Percentiles rank a stretch among this genome's conserved stretches.
Evolutionary conservation across 345 rosid genomes (phyloP).

Genomic region (Brassica incana): DNA sequence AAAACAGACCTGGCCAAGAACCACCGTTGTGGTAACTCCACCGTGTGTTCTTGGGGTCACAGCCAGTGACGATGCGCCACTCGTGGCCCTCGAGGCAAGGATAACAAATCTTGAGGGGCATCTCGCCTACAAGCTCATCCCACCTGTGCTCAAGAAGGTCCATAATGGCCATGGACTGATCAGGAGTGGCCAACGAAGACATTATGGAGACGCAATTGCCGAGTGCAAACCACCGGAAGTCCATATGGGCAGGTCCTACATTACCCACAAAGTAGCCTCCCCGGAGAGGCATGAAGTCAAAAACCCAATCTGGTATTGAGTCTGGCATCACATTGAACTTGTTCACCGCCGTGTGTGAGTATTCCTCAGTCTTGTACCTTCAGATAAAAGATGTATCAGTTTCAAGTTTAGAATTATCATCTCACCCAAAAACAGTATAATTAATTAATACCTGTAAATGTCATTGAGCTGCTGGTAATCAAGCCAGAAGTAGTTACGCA

Average conservation of each 20-base stretch:
- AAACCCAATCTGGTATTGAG: slow-evolving; percentile 66
- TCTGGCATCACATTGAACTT: slow-evolving; percentile 66
- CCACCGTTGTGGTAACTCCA: slow-evolving; percentile 76
- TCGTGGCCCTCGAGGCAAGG: slow-evolving; percentile 65
- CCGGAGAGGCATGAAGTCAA: slow-evolving; percentile 63
- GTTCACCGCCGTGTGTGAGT: slow-evolving; percentile 67
- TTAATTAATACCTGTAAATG: slow-evolving; percentile 45
- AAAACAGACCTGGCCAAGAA: slow-evolving; percentile 64
- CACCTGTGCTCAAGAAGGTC: slow-evolving; percentile 65
- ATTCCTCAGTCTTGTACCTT: slow-evolving; percentile 56
- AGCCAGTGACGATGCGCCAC: slow-evolving; percentile 60
- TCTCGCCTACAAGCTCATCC: slow-evolving; percentile 68
- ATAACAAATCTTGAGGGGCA: slow-evolving; percentile 60
- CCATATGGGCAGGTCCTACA: slow-evolving; percentile 80
- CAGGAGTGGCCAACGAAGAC: slow-evolving; percentile 62
- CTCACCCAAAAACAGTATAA: not conserved
- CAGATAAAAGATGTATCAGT: not conserved
- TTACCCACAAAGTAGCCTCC: slow-evolving; percentile 76
- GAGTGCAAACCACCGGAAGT: slow-evolving; percentile 64
- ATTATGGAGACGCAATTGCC: slow-evolving; percentile 63
- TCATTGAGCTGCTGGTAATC: slow-evolving; percentile 65
- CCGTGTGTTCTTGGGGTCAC: slow-evolving; percentile 65
- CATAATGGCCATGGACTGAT: slow-evolving; percentile 68
- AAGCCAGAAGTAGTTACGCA: slow-evolving; percentile 64
- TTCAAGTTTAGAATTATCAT: not conserved